Base-by-base conservation (phyloP, 345 rosid species). In the Clarkia xantiana region DNA sequence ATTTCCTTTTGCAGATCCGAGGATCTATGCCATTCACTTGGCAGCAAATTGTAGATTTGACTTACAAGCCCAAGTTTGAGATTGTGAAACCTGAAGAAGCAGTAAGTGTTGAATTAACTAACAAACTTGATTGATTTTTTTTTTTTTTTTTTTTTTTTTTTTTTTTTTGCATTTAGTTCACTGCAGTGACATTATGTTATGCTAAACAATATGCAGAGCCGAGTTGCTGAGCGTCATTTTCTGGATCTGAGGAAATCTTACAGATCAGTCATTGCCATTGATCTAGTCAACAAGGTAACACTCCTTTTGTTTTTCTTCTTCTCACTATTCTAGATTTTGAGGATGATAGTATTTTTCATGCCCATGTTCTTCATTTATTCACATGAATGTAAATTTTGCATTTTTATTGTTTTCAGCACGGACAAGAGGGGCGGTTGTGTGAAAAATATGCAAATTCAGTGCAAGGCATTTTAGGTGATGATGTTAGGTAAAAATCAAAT, bases 31-130 rank as follows among this genome's bases (percentile, higher is more conserved):
- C 98, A 34, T 80, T 91, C 57, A 58, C 63, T 48, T 91, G 98
- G 98, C 93, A 91, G 73, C 98, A 91, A 63, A 64, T 84, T 70
- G 98, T 86, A 55, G 86, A 91, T 72, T 70, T 91, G 75, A 81
- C 82, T n/a, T 91, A 91, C 65, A 91, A 91, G 73, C 98, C 98
- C 58, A 86, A 86, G 67, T 86, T 84, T 72, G 96, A 86, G 71
- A 91, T 91, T 61, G 71, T 84, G 59, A 76, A 55, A 62, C 76
- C 89, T 54, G 96, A 86, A 74, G 96, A 84, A 66, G 94, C 94
- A 53, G 98, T 91, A 62, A 76, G 96, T 74, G 18, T 50, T 46
- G 47, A 20, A 41, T 29, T 45, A 36, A 68, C 49, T 18, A 44
- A 34, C 51, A 45, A 44, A n/a, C n/a, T n/a, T n/a, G n/a, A n/a